Evolutionary conservation across 768 basidiomycete species (phyloP).

Genomic region (Fomitopsis serialis): DNA sequence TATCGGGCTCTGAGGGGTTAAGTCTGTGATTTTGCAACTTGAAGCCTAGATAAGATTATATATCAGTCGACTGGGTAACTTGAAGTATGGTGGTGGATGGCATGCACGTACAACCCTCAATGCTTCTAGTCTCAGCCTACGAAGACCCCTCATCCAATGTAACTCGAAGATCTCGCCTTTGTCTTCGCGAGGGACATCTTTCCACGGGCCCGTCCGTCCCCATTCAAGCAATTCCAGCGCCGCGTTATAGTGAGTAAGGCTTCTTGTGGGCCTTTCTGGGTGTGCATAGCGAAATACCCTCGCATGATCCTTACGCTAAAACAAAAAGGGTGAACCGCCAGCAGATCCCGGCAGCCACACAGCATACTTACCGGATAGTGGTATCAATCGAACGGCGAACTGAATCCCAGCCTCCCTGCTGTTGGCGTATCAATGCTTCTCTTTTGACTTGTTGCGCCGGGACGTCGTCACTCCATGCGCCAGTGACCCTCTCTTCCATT

Average conservation of each 20-base stretch:
- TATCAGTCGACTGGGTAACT: too few relatives aligned
- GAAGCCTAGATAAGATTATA: too few relatives aligned
- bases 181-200: too few relatives aligned
- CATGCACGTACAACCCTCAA: too few relatives aligned
- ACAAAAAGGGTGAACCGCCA: neutral
- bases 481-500: neutral
- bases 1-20: too few relatives aligned
- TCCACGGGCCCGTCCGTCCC: too few relatives aligned
- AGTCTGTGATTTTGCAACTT: too few relatives aligned
- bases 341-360: neutral
- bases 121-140: too few relatives aligned
- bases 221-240: slow-evolving; percentile 8
- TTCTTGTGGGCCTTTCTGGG: slow-evolving; percentile 9
- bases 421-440: slow-evolving; percentile 17
- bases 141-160: too few relatives aligned
- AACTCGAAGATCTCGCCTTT: too few relatives aligned
- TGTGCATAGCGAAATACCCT: slow-evolving; percentile 25
- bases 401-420: slow-evolving; percentile 21
- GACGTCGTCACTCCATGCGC: too few relatives aligned
- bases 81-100: too few relatives aligned
- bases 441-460: slow-evolving; percentile 15
- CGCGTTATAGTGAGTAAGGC: slow-evolving; percentile 30
- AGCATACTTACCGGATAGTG: slow-evolving; percentile 31
- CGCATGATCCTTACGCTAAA: slow-evolving; percentile 35
- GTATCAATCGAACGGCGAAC: slow-evolving; percentile 28